phyloP scores from a whole-genome alignment of 225 moss, liverwort and hornwort species.

The Antitrichia curtipendula region DNA sequence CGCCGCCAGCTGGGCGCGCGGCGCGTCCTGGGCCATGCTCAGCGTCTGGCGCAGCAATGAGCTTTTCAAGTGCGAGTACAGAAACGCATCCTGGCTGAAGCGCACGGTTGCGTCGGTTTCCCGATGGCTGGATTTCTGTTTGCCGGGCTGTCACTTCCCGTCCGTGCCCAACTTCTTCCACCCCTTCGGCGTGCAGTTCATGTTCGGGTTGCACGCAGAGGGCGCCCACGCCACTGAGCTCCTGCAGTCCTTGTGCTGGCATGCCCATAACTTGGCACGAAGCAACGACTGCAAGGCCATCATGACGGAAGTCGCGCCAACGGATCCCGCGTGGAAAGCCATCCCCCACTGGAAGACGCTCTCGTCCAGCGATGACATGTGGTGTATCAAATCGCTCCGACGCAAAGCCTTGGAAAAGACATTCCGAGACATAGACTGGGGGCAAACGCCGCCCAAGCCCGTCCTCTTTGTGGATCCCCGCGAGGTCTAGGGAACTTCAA shows the following conservation, averaged over 20 bases:
- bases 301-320: slow-evolving; percentile 63
- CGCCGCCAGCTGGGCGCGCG: slow-evolving; percentile 7
- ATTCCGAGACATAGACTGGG: slow-evolving; percentile 50
- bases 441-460: slow-evolving; percentile 33
- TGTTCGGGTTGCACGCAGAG: slow-evolving; percentile 74
- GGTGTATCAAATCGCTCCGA: slow-evolving; percentile 69
- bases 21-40: slow-evolving; percentile 73
- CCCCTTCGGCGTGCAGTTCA: slow-evolving; percentile 88
- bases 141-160: slow-evolving; percentile 76
- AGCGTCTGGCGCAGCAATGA: slow-evolving; percentile 97
- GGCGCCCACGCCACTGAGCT: slow-evolving; percentile 42
- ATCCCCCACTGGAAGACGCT: slow-evolving; percentile 86
- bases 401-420: neutral
- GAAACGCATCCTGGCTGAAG: slow-evolving; percentile 54
- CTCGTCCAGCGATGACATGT: slow-evolving; percentile 74
- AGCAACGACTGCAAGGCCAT: slow-evolving; percentile 67
- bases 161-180: slow-evolving; percentile 82
- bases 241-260: slow-evolving; percentile 68
- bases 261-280: slow-evolving; percentile 77
- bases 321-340: slow-evolving; percentile 45
- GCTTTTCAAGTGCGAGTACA: slow-evolving; percentile 70
- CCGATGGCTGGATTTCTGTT: slow-evolving; percentile 54
- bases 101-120: slow-evolving; percentile 52
- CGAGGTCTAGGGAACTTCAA: slow-evolving; percentile 39
- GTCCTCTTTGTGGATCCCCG: slow-evolving; percentile 90